These are phyloP conservation scores for Annona cherimola DNA, from an alignment of 164 flowering plant species.

Conservation along the genomic window DNA sequence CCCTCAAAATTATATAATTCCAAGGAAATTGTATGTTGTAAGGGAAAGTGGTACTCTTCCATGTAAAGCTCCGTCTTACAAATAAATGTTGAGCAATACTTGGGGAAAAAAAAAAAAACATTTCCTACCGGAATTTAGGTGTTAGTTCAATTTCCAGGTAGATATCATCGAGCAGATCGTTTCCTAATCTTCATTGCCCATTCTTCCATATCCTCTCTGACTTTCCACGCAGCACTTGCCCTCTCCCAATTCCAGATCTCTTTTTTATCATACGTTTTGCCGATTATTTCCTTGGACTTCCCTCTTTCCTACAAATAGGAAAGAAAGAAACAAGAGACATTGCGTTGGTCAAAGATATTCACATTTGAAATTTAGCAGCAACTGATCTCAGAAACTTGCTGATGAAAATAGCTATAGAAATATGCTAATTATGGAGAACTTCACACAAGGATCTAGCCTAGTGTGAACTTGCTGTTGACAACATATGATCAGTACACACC, in stretches of 20 bases:
- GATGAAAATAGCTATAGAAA: too few species aligned
- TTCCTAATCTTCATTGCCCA: conserved; percentile 19
- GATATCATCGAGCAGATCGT: conserved; percentile 1
- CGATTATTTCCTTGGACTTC: neutral
- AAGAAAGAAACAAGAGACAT: too few species aligned
- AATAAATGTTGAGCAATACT: neutral
- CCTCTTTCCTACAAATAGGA: conserved; percentile 2
- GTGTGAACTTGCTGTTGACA: too few species aligned
- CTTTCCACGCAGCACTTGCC: conserved; percentile 27
- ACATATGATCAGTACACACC: too few species aligned
- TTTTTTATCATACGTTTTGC: neutral
- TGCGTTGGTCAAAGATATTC: too few species aligned
- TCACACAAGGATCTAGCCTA: too few species aligned
- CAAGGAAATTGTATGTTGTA: neutral
- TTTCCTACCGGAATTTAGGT: neutral
- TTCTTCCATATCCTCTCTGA: conserved; percentile 26
- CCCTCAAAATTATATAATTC: neutral
- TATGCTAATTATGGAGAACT: too few species aligned
- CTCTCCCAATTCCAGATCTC: conserved; percentile 30
- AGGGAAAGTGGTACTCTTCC: neutral
- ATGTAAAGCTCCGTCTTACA: neutral
- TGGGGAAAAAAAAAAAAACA: neutral
- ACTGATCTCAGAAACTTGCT: too few species aligned
- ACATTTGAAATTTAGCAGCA: too few species aligned
- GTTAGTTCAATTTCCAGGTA: conserved; percentile 1